A percentile compares a stretch with the other conserved stretches of the same genome.
Evolutionary conservation across 176 grass and related monocot species (phyloP).

Genomic region (Rhipidocladum racemiflorum): DNA sequence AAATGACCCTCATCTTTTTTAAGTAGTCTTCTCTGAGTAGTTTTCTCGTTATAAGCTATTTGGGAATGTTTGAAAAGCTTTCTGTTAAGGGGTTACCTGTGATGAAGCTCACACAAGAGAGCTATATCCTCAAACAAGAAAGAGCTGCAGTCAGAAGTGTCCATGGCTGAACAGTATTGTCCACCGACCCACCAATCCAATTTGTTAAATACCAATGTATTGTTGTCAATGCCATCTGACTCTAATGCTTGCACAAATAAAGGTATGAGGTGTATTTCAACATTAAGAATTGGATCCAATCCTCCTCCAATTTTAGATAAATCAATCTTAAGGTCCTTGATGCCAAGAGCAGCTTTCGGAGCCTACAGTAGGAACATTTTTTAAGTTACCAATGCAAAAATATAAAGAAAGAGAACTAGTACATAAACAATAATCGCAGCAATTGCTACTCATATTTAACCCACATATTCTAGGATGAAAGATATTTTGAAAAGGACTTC

Average conservation of each 20-base stretch:
- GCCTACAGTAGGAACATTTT: conserved; percentile 51
- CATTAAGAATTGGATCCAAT: conserved; percentile 47
- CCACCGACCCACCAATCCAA: conserved; percentile 44
- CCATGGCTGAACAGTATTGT: conserved; percentile 61
- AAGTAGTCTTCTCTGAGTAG: background rate
- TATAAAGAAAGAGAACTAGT: background rate
- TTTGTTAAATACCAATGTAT: conserved; percentile 46
- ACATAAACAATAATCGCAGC: background rate
- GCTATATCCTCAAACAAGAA: conserved; percentile 53
- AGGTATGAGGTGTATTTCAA: conserved; percentile 60
- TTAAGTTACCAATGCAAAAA: conserved; percentile 19
- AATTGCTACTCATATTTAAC: background rate
- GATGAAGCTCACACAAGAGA: conserved; percentile 46
- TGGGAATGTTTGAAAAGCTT: background rate
- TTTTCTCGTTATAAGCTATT: background rate
- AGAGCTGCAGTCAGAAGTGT: conserved; percentile 42
- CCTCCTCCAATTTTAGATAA: conserved; percentile 58
- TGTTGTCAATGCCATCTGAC: conserved; percentile 38
- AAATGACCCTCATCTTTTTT: background rate
- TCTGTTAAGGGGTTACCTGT: conserved; percentile 37
- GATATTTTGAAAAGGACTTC: background rate
- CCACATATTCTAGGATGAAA: background rate
- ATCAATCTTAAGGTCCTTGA: conserved; percentile 70
- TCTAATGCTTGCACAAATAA: conserved; percentile 66
- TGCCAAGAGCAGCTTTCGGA: conserved; percentile 70